Percentiles rank a stretch among this genome's conserved stretches.
phyloP scores from a whole-genome alignment of 2,329 filamentous ascomycete genomes.

The Xylariaceae sp. region DNA sequence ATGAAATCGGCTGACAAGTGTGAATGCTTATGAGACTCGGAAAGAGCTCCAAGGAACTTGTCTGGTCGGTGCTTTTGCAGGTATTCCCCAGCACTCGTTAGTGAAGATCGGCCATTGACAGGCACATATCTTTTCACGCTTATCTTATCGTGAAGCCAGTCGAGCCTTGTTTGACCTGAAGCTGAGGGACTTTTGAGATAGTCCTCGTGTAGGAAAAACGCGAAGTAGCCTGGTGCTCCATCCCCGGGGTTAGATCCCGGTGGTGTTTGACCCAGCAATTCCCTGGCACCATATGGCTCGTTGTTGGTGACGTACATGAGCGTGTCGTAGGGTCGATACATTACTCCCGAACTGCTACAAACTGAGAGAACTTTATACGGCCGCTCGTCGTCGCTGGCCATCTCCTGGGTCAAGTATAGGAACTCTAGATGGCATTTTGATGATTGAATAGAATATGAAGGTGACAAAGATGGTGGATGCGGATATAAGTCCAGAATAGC shows the following conservation, averaged over 20 bases:
- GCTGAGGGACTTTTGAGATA: slow-evolving; percentile 8
- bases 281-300: slow-evolving; percentile 11
- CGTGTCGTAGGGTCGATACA: not conserved
- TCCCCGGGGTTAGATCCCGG: slow-evolving; percentile 5
- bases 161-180: too few relatives aligned
- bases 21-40: not conserved
- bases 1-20: not conserved
- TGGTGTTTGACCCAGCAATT: slow-evolving; percentile 7
- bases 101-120: too few relatives aligned
- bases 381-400: not conserved
- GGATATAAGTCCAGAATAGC: slow-evolving; percentile 10
- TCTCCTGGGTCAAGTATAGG: slow-evolving; percentile 12
- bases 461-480: too few relatives aligned
- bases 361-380: not conserved
- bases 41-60: slow-evolving; percentile 12
- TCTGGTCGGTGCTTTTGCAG: slow-evolving; percentile 11
- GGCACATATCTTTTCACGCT: too few relatives aligned
- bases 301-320: slow-evolving; percentile 9
- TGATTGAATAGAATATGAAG: not conserved
- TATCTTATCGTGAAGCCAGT: too few relatives aligned
- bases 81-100: slow-evolving; percentile 3
- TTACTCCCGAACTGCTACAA: not conserved
- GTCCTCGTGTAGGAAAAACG: slow-evolving; percentile 7
- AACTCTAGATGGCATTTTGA: slow-evolving; percentile 15
- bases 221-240: slow-evolving; percentile 4